These are phyloP conservation scores for Beauveria rudraprayagi DNA, from an alignment of 2,329 filamentous ascomycete genomes.

Conservation along the genomic window DNA sequence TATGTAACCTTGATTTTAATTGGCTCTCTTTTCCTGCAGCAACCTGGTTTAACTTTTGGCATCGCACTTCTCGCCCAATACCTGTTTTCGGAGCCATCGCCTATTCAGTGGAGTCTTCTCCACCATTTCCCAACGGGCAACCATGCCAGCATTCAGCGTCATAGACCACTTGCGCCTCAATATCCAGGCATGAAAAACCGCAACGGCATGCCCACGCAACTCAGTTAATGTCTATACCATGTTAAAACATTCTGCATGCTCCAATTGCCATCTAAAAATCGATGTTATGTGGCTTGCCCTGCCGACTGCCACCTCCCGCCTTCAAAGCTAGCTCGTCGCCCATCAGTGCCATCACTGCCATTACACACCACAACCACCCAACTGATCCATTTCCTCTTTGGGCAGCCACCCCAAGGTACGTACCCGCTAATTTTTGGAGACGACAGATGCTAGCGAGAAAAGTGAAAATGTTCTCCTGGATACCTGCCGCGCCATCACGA, in stretches of 20 bases:
- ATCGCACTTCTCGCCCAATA: not conserved
- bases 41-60: not conserved
- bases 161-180: not conserved
- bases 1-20: not conserved
- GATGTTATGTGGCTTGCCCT: too few relatives aligned
- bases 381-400: constrained; percentile 3
- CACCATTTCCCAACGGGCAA: not conserved
- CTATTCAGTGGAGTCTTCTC: not conserved
- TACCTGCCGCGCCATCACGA: not conserved
- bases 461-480: constrained; percentile 8
- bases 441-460: not conserved
- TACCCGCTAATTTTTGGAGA: constrained; percentile 9
- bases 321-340: not conserved
- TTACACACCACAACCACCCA: not conserved
- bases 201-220: not conserved
- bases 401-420: not conserved
- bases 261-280: too few relatives aligned
- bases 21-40: not conserved
- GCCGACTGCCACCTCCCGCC: too few relatives aligned
- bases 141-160: not conserved
- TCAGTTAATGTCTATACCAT: not conserved
- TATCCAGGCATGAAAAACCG: not conserved
- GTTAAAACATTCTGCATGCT: not conserved
- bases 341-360: not conserved
- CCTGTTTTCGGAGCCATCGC: not conserved